Evolutionary conservation across 371 early-diverging fungal species (phyloP).

Genomic region (Saksenaea vasiformis): DNA sequence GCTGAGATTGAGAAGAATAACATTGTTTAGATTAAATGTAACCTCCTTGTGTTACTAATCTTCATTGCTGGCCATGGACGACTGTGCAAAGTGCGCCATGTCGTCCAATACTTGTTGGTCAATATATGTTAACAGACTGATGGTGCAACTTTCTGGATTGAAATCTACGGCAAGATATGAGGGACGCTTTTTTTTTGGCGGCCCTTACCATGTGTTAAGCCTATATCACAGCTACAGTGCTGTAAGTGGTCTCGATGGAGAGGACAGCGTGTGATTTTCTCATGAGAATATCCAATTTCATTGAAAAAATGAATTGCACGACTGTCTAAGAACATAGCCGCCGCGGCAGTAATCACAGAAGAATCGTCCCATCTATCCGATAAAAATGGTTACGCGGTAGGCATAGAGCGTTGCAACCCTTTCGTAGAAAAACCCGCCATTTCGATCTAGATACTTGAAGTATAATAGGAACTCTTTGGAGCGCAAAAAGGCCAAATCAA

Average conservation of each 20-base stretch:
- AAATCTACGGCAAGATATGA: slow-evolving; percentile 19
- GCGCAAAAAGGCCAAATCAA: slow-evolving; percentile 72
- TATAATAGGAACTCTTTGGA: slow-evolving; percentile 72
- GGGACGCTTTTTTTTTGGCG: background rate
- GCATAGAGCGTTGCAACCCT: slow-evolving; percentile 36
- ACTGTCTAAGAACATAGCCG: slow-evolving; percentile 76
- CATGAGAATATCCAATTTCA: slow-evolving; percentile 75
- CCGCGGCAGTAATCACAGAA: slow-evolving; percentile 79
- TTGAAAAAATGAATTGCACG: slow-evolving; percentile 90
- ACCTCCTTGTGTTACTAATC: background rate
- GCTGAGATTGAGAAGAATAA: background rate
- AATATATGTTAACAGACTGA: slow-evolving; percentile 18
- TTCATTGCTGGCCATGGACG: background rate
- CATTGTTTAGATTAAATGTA: background rate
- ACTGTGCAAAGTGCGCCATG: slow-evolving; percentile 19
- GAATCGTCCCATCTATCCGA: slow-evolving; percentile 53
- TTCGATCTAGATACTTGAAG: slow-evolving; percentile 79
- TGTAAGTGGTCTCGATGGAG: slow-evolving; percentile 13
- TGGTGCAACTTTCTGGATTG: slow-evolving; percentile 26
- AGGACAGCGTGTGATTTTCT: slow-evolving; percentile 45
- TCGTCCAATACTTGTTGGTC: slow-evolving; percentile 15
- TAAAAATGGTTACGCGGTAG: background rate
- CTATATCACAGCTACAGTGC: slow-evolving; percentile 35
- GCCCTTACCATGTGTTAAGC: slow-evolving; percentile 27
- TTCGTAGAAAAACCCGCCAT: slow-evolving; percentile 95